phyloP scores from a whole-genome alignment of 2,329 filamentous ascomycete genomes.

The Verticillium alfalfae region DNA sequence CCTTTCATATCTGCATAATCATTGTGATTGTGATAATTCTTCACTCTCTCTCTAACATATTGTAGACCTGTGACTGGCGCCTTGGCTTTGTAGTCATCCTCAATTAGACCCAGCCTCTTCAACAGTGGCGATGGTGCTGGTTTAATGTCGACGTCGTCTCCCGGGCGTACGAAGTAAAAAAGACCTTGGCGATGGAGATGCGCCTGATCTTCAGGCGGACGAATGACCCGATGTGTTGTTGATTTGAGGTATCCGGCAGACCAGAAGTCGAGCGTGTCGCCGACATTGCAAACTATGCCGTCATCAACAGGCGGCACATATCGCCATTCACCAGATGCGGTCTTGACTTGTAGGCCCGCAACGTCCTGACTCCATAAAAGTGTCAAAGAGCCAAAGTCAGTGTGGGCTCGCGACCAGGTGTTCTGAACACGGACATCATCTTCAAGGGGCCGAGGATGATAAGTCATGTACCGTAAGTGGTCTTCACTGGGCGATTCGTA shows the following conservation, averaged over 20 bases:
- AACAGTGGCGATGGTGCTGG: slow-evolving; percentile 21
- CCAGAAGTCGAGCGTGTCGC: slow-evolving; percentile 22
- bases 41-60: slow-evolving; percentile 33
- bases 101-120: slow-evolving; percentile 17
- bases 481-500: slow-evolving; percentile 47
- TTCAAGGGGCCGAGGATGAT: slow-evolving; percentile 34
- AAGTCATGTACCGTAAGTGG: slow-evolving; percentile 52
- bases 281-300: slow-evolving; percentile 38
- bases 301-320: slow-evolving; percentile 36
- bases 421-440: slow-evolving; percentile 25
- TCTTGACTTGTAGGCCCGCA: slow-evolving; percentile 44
- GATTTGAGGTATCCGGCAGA: slow-evolving; percentile 23
- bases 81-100: slow-evolving; percentile 15
- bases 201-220: slow-evolving; percentile 25
- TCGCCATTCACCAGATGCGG: slow-evolving; percentile 30
- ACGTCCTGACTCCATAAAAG: slow-evolving; percentile 50
- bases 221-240: slow-evolving; percentile 26
- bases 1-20: slow-evolving; percentile 32
- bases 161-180: slow-evolving; percentile 29
- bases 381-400: slow-evolving; percentile 46
- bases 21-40: slow-evolving; percentile 30
- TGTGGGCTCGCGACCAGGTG: slow-evolving; percentile 30
- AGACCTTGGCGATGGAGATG: slow-evolving; percentile 22
- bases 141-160: slow-evolving; percentile 21
- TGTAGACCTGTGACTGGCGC: slow-evolving; percentile 27